These are phyloP conservation scores for Gynostemma pentaphyllum DNA, from an alignment of 306 rosid genomes.

Conservation along the genomic window DNA sequence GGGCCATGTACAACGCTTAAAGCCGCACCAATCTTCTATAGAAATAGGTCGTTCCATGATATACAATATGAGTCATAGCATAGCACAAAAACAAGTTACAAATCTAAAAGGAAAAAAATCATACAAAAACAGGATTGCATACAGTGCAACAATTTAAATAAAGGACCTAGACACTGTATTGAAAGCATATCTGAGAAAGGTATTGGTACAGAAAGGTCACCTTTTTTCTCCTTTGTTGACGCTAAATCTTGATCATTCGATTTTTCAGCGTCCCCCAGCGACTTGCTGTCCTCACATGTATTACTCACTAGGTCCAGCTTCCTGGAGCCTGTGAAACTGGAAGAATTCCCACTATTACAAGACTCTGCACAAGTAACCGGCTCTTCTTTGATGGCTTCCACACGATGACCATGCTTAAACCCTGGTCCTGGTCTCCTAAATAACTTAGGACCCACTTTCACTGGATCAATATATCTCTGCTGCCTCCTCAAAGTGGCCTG, in stretches of 20 bases:
- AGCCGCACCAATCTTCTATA: not conserved
- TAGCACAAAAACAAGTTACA: no score
- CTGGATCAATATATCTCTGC: constrained; percentile 52
- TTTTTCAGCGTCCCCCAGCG: constrained; percentile 33
- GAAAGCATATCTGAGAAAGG: no score
- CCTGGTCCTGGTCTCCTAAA: constrained; percentile 46
- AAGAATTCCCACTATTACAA: constrained; percentile 29
- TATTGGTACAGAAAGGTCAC: constrained; percentile 22
- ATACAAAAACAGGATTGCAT: not conserved
- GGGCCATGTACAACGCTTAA: not conserved
- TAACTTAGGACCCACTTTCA: constrained; percentile 45
- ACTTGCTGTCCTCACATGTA: constrained; percentile 33
- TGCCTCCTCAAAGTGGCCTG: constrained; percentile 78
- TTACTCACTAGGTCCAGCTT: constrained; percentile 33
- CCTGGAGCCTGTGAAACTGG: constrained; percentile 21
- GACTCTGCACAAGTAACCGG: constrained; percentile 41
- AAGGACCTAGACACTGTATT: not conserved
- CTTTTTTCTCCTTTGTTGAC: constrained; percentile 41
- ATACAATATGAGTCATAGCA: not conserved
- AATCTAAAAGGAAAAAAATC: no score
- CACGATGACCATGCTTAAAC: constrained; percentile 49
- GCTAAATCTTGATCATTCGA: constrained; percentile 29
- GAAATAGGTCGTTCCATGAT: not conserved
- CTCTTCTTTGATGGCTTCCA: constrained; percentile 40
- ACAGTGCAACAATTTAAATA: not conserved